Conservation (phyloP, 352 stramenopile genomes). For the Globisporangium paddicum region DNA sequence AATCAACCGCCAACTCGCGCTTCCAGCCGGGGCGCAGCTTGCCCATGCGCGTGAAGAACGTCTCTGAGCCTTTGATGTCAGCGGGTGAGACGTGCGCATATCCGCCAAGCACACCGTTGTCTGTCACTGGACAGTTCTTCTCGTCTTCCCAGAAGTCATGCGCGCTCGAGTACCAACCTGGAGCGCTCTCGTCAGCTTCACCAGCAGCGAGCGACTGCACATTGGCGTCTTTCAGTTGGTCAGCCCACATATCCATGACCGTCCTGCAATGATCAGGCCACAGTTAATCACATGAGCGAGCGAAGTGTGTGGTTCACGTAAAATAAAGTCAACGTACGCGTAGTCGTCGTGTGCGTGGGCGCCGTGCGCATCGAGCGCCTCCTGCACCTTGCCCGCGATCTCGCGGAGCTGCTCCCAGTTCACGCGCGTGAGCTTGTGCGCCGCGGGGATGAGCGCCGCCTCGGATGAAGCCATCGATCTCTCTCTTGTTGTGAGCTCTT, state of each 20-base stretch:
- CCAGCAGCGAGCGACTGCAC: not conserved
- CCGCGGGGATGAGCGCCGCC: conserved; percentile 18
- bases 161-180: conserved; percentile 64
- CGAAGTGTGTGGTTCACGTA: not conserved
- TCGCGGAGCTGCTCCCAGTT: conserved; percentile 52
- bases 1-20: conserved; percentile 59
- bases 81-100: conserved; percentile 81
- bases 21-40: conserved; percentile 43
- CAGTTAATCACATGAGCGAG: not conserved
- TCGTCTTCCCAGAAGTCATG: conserved; percentile 86
- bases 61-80: conserved; percentile 74
- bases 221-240: conserved; percentile 40
- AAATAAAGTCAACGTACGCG: conserved; percentile 48
- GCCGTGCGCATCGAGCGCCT: conserved; percentile 47
- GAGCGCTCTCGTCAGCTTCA: conserved; percentile 15
- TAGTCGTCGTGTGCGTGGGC: conserved; percentile 58
- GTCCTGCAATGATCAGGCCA: conserved; percentile 21
- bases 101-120: conserved; percentile 93
- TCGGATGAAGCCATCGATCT: conserved; percentile 13
- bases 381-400: conserved; percentile 52
- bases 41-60: conserved; percentile 44
- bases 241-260: conserved; percentile 74
- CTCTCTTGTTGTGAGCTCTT: not conserved
- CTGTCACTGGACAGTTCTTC: conserved; percentile 88
- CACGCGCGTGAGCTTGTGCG: conserved; percentile 26